Base-by-base conservation (phyloP, 139 green algal genomes). In the Zygnema circumcarinatum region DNA sequence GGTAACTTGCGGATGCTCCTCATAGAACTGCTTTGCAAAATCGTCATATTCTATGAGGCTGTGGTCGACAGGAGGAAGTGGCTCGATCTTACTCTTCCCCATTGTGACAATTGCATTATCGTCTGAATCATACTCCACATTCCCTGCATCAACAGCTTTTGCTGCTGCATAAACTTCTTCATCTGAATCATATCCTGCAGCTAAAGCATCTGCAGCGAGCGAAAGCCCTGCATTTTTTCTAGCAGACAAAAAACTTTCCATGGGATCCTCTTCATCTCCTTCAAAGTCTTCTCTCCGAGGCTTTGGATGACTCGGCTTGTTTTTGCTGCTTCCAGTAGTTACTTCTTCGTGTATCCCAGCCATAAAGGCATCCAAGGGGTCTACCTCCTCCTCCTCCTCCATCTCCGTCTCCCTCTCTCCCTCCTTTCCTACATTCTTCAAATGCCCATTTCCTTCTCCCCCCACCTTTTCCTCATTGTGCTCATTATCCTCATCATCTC, bases 301-400 rank as follows among this genome's bases (percentile, higher is more conserved):
- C 42, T 85, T 85, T 32, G 39, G 36, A 33, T 35, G 21, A 35
- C 25, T 35, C n/a, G 39, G 72, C 47, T 39, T 31, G n/a, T 81
- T 41, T 68, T 91, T 79, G 21, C 86, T 85, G 1, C 11, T 84
- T 41, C 39, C 83, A 74, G 91, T 85, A 56, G 21, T 31, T 29
- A 91, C 90, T 47, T 94, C 82, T 40, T 93, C 54, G 2, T 96
- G 62, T 2, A 98, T 94, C 11, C 47, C 87, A 21, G 90, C 90
- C 96, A 99, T 99, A 92, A 98, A 99, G 11, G 95, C 95, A 78
- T 99, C 96, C 87, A 99, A 83, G 0, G 96, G 96, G 88, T 99
- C 96, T 1, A 95, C 91, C 41, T 96, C 96, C 1, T 95, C 94
- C 31, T 53, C 32, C 52, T 76, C 76, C 32, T 33, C 31, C 54